These are phyloP conservation scores for Saccharomycopsis sp. DNA, from an alignment of 805 yeast genomes.

Conservation along the genomic window DNA sequence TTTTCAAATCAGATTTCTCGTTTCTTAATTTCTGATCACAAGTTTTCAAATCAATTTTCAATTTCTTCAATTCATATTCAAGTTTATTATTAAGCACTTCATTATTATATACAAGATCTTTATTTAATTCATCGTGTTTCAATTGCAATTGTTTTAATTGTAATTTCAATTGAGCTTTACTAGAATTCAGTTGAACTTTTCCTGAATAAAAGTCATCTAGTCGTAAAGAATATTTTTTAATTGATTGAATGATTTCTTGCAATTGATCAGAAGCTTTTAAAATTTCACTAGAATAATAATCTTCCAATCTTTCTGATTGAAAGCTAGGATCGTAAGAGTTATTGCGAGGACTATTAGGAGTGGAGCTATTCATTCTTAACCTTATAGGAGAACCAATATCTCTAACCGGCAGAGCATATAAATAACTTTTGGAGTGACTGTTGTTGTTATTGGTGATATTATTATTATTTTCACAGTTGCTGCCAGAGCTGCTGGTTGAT, in stretches of 20 bases:
- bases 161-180: background rate
- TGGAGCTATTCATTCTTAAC: background rate
- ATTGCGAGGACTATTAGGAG: background rate
- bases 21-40: background rate
- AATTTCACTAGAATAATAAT: slow-evolving; percentile 7
- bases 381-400: slow-evolving; percentile 12
- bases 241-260: background rate
- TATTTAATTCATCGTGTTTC: background rate
- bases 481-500: no score
- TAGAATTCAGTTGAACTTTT: slow-evolving; percentile 2
- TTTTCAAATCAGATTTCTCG: background rate
- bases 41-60: background rate
- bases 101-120: slow-evolving; percentile 1
- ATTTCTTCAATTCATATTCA: slow-evolving; percentile 6
- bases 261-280: slow-evolving; percentile 3
- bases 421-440: background rate
- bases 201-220: slow-evolving; percentile 11
- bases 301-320: slow-evolving; percentile 1
- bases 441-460: background rate
- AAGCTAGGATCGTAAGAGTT: background rate
- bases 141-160: background rate
- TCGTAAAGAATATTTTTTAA: slow-evolving; percentile 1
- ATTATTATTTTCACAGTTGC: background rate
- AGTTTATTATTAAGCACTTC: background rate
- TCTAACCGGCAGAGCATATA: slow-evolving; percentile 1